Evolutionary conservation across 495 filamentous ascomycete genomes (phyloP).

Genomic region (Penicillium canariense): DNA sequence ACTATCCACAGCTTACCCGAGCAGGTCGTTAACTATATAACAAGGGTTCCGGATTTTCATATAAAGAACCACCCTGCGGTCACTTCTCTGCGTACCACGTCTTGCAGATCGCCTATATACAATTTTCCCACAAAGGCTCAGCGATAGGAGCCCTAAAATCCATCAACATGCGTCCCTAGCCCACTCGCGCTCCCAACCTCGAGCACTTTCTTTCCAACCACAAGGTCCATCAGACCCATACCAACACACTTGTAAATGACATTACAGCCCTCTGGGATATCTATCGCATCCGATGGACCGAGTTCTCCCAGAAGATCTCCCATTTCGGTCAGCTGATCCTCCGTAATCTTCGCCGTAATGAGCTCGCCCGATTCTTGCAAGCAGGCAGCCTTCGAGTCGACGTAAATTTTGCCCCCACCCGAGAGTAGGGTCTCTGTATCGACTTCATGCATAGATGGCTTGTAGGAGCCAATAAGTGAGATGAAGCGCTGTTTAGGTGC

Average conservation of each 20-base stretch:
- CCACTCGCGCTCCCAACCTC: slow-evolving; percentile 65
- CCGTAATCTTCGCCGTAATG: slow-evolving; percentile 65
- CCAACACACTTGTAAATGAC: slow-evolving; percentile 56
- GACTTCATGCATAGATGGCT: slow-evolving; percentile 81
- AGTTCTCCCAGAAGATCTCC: slow-evolving; percentile 71
- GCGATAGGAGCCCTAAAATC: too few relatives aligned
- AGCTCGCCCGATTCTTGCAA: slow-evolving; percentile 87
- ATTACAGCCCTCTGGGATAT: slow-evolving; percentile 55
- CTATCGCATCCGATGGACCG: slow-evolving; percentile 19
- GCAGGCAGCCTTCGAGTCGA: slow-evolving; percentile 78
- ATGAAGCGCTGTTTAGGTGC: slow-evolving; percentile 65
- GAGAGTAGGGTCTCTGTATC: slow-evolving; percentile 74
- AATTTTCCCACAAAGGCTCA: too few relatives aligned
- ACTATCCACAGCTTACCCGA: background rate
- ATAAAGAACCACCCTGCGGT: too few relatives aligned
- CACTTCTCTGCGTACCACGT: too few relatives aligned
- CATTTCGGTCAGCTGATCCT: slow-evolving; percentile 74
- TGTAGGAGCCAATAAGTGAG: slow-evolving; percentile 80
- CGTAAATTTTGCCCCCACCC: slow-evolving; percentile 69
- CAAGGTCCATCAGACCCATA: slow-evolving; percentile 49
- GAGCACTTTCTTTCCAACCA: slow-evolving; percentile 66
- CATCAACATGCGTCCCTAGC: slow-evolving; percentile 66
- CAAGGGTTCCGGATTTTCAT: too few relatives aligned
- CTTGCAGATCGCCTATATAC: too few relatives aligned
- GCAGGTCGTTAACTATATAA: too few relatives aligned